Percentiles rank a stretch among this genome's conserved stretches.
Conservation (phyloP, 2,329 filamentous ascomycete species). For the Aspergillus felis region DNA sequence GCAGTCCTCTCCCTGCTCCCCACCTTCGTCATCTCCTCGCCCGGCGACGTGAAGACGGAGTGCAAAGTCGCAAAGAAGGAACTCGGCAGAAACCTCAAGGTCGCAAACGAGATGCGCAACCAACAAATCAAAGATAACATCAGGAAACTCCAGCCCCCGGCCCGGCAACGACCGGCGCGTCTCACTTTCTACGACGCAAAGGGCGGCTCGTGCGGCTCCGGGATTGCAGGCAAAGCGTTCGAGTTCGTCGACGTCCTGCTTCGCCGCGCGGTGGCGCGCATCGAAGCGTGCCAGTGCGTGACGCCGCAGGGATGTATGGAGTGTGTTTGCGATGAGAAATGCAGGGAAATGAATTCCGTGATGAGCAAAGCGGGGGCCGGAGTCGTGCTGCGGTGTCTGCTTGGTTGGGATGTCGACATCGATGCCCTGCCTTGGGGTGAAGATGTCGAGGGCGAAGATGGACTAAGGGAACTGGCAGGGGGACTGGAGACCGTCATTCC, state of each 20-base stretch:
- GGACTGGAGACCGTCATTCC: conserved; percentile 79
- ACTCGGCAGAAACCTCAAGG: conserved; percentile 59
- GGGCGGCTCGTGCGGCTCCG: conserved; percentile 75
- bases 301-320: conserved; percentile 72
- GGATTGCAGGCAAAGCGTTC: conserved; percentile 89
- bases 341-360: conserved; percentile 81
- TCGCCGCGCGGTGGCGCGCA: conserved; percentile 67
- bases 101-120: conserved; percentile 19
- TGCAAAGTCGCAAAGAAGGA: conserved; percentile 89
- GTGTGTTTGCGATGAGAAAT: conserved; percentile 81
- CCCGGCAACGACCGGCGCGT: conserved; percentile 76
- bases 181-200: conserved; percentile 95
- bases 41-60: conserved; percentile 89
- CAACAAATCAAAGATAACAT: conserved; percentile 6
- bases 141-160: conserved; percentile 27
- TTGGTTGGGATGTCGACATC: conserved; percentile 75
- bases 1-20: conserved; percentile 82
- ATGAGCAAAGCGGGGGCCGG: conserved; percentile 88
- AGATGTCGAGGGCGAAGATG: conserved; percentile 71
- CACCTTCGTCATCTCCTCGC: conserved; percentile 83
- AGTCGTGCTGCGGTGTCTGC: conserved; percentile 72
- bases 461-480: conserved; percentile 60
- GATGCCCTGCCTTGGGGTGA: conserved; percentile 83
- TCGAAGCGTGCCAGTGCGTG: conserved; percentile 71
- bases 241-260: conserved; percentile 83